phyloP scores from a whole-genome alignment of 2,329 filamentous ascomycete species.

The Cladosporium sp. region DNA sequence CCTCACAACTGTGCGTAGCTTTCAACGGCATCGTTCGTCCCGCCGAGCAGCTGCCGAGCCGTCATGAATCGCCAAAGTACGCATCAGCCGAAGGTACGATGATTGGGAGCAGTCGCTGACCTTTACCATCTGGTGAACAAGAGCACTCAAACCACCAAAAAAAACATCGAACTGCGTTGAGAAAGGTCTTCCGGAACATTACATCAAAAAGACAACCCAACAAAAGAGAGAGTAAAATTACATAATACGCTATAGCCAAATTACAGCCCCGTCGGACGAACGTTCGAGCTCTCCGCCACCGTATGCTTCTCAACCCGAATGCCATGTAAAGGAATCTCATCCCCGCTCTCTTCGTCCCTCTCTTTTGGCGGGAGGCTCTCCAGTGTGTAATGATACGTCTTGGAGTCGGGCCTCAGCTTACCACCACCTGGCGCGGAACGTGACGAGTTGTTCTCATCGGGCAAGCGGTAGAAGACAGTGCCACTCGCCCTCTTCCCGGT shows the following conservation, averaged over 20 bases:
- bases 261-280: neutral
- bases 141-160: neutral
- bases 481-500: neutral
- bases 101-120: neutral
- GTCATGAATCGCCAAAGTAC: neutral
- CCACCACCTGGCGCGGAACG: neutral
- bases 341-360: constrained; percentile 14
- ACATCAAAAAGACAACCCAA: neutral
- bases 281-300: neutral
- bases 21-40: neutral
- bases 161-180: neutral
- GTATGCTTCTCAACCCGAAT: constrained; percentile 8
- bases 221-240: neutral
- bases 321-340: constrained; percentile 13
- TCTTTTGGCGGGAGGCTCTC: neutral
- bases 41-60: neutral
- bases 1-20: neutral
- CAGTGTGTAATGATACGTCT: constrained; percentile 11
- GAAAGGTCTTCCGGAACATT: neutral
- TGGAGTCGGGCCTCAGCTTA: constrained; percentile 1
- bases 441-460: constrained; percentile 8
- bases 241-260: neutral
- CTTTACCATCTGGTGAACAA: neutral
- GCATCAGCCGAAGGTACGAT: neutral
- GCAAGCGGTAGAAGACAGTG: constrained; percentile 11